phyloP scores from a whole-genome alignment of 2,329 filamentous ascomycete species.

The Aspergillus pseudoterreus region DNA sequence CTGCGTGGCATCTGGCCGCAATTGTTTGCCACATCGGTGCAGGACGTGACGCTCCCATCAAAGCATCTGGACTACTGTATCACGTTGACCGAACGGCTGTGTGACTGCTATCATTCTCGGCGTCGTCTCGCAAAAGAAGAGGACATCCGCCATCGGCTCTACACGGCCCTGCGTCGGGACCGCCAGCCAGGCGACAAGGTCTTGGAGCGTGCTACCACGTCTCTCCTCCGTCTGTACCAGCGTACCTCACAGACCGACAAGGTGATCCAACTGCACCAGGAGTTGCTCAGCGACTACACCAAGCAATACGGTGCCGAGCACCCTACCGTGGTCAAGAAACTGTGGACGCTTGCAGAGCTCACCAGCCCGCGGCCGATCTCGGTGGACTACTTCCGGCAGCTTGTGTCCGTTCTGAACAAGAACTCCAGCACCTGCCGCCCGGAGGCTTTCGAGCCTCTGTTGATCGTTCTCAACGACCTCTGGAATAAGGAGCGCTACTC shows the following conservation, averaged over 20 bases:
- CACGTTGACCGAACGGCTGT: constrained; percentile 46
- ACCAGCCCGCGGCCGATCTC: constrained; percentile 35
- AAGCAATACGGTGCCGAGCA: constrained; percentile 33
- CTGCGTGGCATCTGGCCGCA: constrained; percentile 46
- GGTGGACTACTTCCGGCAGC: constrained; percentile 38
- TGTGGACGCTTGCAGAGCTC: constrained; percentile 35
- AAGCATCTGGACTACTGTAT: constrained; percentile 44
- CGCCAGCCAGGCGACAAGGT: constrained; percentile 31
- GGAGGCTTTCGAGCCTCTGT: constrained; percentile 37
- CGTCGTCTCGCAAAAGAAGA: constrained; percentile 36
- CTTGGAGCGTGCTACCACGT: constrained; percentile 23
- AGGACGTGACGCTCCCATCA: constrained; percentile 43
- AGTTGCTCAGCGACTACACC: constrained; percentile 37
- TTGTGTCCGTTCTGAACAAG: constrained; percentile 37
- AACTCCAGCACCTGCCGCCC: constrained; percentile 29
- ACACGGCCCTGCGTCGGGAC: constrained; percentile 28
- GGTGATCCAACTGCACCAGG: constrained; percentile 36
- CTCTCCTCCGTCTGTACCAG: constrained; percentile 29
- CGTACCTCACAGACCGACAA: constrained; percentile 31
- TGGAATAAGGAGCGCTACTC: constrained; percentile 36
- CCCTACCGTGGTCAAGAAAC: constrained; percentile 32
- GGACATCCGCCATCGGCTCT: constrained; percentile 34
- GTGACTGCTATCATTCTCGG: constrained; percentile 42
- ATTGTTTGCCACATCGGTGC: constrained; percentile 42
- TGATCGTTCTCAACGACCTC: constrained; percentile 36